Evolutionary conservation across 805 yeast genomes (phyloP), one percentile per base, ranked within the genome.

Genomic region (Candida xiaguanensis): DNA sequence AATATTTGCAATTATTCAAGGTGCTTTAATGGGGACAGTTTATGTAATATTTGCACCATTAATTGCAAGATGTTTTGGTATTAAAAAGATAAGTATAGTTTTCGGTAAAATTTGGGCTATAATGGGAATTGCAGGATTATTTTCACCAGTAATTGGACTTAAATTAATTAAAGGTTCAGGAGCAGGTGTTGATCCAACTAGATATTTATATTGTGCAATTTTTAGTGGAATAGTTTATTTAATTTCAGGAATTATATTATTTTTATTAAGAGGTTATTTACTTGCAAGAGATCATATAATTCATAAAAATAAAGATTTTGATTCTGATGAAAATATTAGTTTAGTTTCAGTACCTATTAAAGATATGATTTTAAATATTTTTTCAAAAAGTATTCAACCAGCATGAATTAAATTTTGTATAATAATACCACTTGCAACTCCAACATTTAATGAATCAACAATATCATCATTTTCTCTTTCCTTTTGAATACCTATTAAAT

Each of bases 391-490:
- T 25, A 11, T 8, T 5, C 24, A 35, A 20, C 24, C 24, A 28
- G 38, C 32, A 19, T 35, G 19, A 28, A 36, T 11, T 16, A 32
- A 36, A 20, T 29, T 36, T 36, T 36, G 29, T 16, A 87, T 62
- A 35, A 89, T 54, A 20, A 89, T 53, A 1, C 90, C 93, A 1
- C 90, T 75, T 1, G 97, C 96, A 7, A 89, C 96, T 54, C 93
- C 85, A 23, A 87, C 97, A 55, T 89, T 89, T 52, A 89, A 65
- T 22, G 95, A 85, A 54, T 88, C 96, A 27, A 89, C 80, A 5
- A 58, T 46, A 11, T 24, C 44, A 37, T 56, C 58, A 3, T 51
- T 55, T 12, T 40, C 46, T 23, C 68, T 46, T 5, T 63, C 59
- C 31, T 63, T 58, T 11, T 57, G 61, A 34, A 76, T 53, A 1